A percentile compares a stretch with the other conserved stretches of the same genome.
phyloP scores from a whole-genome alignment of 495 filamentous ascomycete genomes.

The Staphylotrichum tortipilum region DNA sequence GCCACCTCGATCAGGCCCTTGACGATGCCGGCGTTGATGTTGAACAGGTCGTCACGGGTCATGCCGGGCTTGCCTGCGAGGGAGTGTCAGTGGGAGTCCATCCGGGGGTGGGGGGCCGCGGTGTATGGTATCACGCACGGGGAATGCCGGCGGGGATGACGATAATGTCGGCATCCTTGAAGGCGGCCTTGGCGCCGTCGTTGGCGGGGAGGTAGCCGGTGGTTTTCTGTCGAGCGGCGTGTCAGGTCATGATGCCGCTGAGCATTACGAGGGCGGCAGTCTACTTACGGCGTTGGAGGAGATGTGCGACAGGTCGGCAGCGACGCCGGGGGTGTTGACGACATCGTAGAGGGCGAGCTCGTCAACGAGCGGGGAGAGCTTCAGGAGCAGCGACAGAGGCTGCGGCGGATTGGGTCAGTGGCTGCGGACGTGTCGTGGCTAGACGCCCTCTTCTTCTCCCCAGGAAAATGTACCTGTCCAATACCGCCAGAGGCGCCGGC shows the following conservation, averaged over 20 bases:
- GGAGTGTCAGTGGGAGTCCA: conserved; percentile 4
- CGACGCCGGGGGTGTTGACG: conserved; percentile 93
- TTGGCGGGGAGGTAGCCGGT: conserved; percentile 82
- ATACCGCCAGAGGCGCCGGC: conserved; percentile 96
- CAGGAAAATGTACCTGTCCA: conserved; percentile 63
- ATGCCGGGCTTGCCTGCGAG: conserved; percentile 92
- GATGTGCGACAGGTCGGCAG: conserved; percentile 94
- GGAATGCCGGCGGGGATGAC: conserved; percentile 97
- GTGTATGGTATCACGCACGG: conserved; percentile 50
- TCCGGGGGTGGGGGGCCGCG: conserved; percentile 3
- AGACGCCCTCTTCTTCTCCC: too few relatives aligned
- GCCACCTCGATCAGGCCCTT: conserved; percentile 75
- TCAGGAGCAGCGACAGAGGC: conserved; percentile 93
- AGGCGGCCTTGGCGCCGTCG: conserved; percentile 77
- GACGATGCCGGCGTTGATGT: conserved; percentile 93
- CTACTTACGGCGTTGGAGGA: conserved; percentile 77
- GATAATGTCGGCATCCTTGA: conserved; percentile 88
- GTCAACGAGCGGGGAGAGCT: conserved; percentile 73
- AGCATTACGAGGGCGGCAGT: background rate
- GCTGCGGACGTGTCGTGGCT: too few relatives aligned
- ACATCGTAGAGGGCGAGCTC: conserved; percentile 98
- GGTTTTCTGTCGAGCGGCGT: conserved; percentile 58
- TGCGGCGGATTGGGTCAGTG: conserved; percentile 29
- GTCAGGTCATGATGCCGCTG: background rate
- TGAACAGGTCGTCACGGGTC: conserved; percentile 99